Conservation (phyloP, 805 yeast genomes). For the Sungouiella blattae region DNA sequence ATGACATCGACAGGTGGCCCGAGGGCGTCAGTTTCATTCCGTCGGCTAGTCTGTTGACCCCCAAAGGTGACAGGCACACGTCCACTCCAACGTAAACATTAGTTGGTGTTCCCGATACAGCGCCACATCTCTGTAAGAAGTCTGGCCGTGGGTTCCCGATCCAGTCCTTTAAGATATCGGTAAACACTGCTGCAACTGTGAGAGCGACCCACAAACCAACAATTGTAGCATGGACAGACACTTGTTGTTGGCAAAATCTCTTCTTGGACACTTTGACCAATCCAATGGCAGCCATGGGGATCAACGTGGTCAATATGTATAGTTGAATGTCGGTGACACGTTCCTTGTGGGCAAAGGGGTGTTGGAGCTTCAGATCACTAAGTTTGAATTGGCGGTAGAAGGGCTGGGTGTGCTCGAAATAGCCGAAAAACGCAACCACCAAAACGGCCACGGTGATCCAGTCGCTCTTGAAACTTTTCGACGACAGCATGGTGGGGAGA, state of each 20-base stretch:
- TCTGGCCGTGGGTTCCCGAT: constrained; percentile 9
- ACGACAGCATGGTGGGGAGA: too few relatives aligned
- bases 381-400: constrained; percentile 29
- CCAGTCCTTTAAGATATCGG: constrained; percentile 8
- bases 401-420: constrained; percentile 28
- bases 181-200: constrained; percentile 4
- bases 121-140: constrained; percentile 8
- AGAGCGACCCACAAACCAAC: constrained; percentile 7
- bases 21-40: constrained; percentile 42
- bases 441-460: constrained; percentile 24
- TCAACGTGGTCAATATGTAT: constrained; percentile 23
- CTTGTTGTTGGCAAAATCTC: neutral
- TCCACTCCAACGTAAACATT: constrained; percentile 25
- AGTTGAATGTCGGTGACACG: constrained; percentile 30
- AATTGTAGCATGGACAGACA: neutral
- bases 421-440: constrained; percentile 19
- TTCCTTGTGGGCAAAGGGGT: constrained; percentile 28
- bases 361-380: constrained; percentile 26
- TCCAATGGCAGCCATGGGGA: constrained; percentile 24
- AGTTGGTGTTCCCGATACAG: constrained; percentile 18
- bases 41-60: constrained; percentile 24
- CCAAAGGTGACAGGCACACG: constrained; percentile 34
- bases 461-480: too few relatives aligned
- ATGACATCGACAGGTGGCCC: constrained; percentile 37
- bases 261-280: neutral